These are phyloP conservation scores for Xylaria nigripes DNA, from an alignment of 495 filamentous ascomycete species.

Conservation along the genomic window DNA sequence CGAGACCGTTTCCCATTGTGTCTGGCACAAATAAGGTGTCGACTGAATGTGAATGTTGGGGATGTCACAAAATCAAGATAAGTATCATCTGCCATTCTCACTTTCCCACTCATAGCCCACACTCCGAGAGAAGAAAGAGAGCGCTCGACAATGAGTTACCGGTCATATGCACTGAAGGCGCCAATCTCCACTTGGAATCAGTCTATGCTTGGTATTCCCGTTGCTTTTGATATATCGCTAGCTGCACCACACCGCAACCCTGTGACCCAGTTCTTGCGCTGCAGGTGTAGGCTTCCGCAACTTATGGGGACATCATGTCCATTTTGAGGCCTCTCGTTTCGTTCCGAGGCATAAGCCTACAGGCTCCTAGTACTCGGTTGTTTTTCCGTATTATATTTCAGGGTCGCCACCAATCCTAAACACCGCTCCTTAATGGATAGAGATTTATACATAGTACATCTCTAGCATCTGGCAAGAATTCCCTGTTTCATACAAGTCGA, in stretches of 20 bases:
- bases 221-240: neutral
- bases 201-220: neutral
- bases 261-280: neutral
- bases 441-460: neutral
- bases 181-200: neutral
- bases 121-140: too few species aligned
- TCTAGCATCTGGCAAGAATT: conserved; percentile 1
- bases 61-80: neutral
- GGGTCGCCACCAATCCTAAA: neutral
- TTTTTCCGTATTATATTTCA: neutral
- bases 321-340: neutral
- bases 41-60: neutral
- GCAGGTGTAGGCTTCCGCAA: neutral
- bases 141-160: neutral
- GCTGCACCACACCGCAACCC: neutral
- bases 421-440: neutral
- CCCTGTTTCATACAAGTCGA: neutral
- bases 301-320: neutral
- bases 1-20: neutral
- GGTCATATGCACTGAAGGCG: neutral
- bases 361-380: neutral
- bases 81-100: neutral
- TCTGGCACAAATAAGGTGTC: neutral
- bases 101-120: neutral
- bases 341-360: neutral